A percentile compares a stretch with the other conserved stretches of the same genome.
These are phyloP conservation scores for Onygena corvina DNA, from an alignment of 2,329 filamentous ascomycete species.

Conservation along the genomic window DNA sequence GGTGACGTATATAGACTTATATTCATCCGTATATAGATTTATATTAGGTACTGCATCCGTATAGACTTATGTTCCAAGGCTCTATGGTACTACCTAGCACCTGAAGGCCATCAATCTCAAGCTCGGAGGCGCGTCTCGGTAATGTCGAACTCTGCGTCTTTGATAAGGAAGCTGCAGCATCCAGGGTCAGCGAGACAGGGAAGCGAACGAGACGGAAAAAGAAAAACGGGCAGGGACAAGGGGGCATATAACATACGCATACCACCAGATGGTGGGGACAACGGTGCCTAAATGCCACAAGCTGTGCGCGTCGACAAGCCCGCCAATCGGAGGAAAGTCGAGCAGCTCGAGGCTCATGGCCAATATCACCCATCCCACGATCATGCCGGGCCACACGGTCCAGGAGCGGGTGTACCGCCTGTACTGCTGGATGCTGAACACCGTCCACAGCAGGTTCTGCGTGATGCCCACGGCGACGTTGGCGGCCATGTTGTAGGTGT, in stretches of 20 bases:
- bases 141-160: constrained; percentile 73
- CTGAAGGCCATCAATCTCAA: constrained; percentile 31
- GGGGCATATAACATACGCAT: constrained; percentile 56
- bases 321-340: constrained; percentile 77
- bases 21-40: background rate
- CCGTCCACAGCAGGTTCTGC: constrained; percentile 74
- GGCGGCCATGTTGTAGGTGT: constrained; percentile 94
- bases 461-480: constrained; percentile 73
- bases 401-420: constrained; percentile 56
- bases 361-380: constrained; percentile 80
- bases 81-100: too few species aligned
- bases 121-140: constrained; percentile 61
- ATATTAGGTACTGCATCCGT: too few species aligned
- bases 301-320: constrained; percentile 82
- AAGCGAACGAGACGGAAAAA: background rate
- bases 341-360: constrained; percentile 94
- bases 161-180: constrained; percentile 61
- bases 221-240: constrained; percentile 6
- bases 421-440: constrained; percentile 67
- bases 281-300: constrained; percentile 95
- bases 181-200: background rate
- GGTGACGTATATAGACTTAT: background rate
- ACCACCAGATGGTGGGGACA: constrained; percentile 76
- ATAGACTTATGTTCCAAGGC: too few species aligned
- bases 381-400: constrained; percentile 80